These are phyloP conservation scores for Oemleria cerasiformis DNA, from an alignment of 306 rosid genomes.

Conservation along the genomic window DNA sequence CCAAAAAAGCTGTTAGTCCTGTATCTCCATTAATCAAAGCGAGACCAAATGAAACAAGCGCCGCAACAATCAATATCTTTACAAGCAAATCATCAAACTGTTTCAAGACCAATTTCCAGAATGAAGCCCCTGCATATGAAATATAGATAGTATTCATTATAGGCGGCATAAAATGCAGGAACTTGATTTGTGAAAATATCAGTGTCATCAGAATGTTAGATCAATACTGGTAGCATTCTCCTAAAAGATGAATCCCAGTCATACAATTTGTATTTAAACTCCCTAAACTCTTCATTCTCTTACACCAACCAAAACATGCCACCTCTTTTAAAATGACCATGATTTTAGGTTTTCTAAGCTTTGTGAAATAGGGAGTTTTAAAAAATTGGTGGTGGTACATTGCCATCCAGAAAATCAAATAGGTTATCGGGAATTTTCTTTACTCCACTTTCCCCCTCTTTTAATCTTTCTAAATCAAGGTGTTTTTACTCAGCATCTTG, in stretches of 20 bases:
- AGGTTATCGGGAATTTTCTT: not conserved
- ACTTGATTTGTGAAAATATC: not conserved
- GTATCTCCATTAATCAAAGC: constrained; percentile 93
- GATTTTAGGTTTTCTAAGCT: not conserved
- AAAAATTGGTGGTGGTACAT: not conserved
- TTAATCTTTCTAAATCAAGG: not conserved
- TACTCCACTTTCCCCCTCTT: too few relatives aligned
- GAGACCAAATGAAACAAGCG: constrained; percentile 74
- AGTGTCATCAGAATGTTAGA: not conserved
- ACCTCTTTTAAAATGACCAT: not conserved
- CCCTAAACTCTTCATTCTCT: not conserved
- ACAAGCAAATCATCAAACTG: constrained; percentile 98
- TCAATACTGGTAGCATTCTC: not conserved
- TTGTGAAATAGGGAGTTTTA: not conserved
- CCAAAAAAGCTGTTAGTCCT: constrained; percentile 88
- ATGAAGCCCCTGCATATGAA: constrained; percentile 74
- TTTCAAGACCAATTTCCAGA: constrained; percentile 92
- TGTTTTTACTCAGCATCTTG: not conserved
- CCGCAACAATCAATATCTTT: constrained; percentile 84
- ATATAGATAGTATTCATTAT: constrained; percentile 27
- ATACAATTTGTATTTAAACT: not conserved
- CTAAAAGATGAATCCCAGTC: not conserved
- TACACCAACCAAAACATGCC: not conserved
- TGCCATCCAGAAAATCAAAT: not conserved
- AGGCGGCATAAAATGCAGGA: not conserved